Evolutionary conservation across 345 rosid species (phyloP).

Genomic region (Mallotus nudiflorus): DNA sequence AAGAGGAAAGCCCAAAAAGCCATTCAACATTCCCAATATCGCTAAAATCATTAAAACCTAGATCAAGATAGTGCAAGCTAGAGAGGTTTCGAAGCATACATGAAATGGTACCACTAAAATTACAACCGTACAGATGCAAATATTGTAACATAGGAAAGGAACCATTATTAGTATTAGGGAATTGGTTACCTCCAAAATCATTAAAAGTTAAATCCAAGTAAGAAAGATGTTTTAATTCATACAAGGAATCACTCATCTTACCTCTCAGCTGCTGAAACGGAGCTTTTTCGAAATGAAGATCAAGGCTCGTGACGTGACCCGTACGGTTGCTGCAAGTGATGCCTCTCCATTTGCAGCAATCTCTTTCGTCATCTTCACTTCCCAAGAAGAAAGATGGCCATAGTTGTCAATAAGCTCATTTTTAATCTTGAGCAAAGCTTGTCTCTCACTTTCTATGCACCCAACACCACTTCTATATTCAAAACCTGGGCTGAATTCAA

Average conservation of each 20-base stretch:
- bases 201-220: neutral
- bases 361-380: neutral
- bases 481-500: no score
- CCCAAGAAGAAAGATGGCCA: constrained; percentile 11
- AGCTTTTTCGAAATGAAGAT: no score
- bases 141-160: neutral
- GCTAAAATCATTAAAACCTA: neutral
- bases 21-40: neutral
- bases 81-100: constrained; percentile 18
- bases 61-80: constrained; percentile 16
- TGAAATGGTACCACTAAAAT: neutral
- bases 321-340: constrained; percentile 15
- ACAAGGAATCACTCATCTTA: neutral
- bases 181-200: neutral
- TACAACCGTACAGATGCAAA: neutral
- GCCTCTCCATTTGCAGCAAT: constrained; percentile 24
- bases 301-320: no score
- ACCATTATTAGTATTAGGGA: neutral
- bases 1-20: neutral
- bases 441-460: constrained; percentile 1
- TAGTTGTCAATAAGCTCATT: neutral
- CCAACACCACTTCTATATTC: neutral
- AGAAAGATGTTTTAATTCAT: constrained; percentile 2
- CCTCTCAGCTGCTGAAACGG: neutral
- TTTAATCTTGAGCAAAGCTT: constrained; percentile 14